These are phyloP conservation scores for Monosporozyma aerobia DNA, from an alignment of 805 yeast genomes.

Conservation along the genomic window DNA sequence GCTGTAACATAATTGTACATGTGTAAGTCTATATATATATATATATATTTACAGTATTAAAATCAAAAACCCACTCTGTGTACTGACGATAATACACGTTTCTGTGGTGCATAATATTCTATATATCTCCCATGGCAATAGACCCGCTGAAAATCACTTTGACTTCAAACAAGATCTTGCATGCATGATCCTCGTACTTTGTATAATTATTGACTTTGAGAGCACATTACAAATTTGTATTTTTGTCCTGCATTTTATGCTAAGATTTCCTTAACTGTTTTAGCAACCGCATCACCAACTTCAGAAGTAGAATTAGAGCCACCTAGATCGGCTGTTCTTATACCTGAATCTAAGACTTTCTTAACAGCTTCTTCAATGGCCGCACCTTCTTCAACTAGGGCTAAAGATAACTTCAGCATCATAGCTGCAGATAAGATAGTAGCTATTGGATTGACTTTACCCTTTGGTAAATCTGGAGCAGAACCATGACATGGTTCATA, in stretches of 20 bases:
- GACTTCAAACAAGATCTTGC: too few species aligned
- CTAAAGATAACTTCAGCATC: conserved; percentile 90
- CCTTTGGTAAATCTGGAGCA: conserved; percentile 85
- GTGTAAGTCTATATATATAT: neutral
- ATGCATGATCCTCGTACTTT: neutral
- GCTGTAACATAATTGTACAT: conserved; percentile 32
- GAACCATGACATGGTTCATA: conserved; percentile 99
- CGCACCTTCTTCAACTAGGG: conserved; percentile 73
- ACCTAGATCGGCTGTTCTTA: conserved; percentile 83
- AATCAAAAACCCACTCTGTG: too few species aligned
- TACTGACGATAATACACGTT: too few species aligned
- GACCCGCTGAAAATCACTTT: too few species aligned
- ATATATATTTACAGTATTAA: too few species aligned
- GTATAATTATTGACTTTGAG: neutral
- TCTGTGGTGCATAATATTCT: too few species aligned
- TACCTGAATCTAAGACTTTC: conserved; percentile 67
- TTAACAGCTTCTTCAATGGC: conserved; percentile 85
- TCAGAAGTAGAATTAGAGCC: conserved; percentile 78
- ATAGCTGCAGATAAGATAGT: conserved; percentile 92
- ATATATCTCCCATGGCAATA: too few species aligned
- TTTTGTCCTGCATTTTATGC: conserved; percentile 6
- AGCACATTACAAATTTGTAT: neutral
- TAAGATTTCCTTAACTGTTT: conserved; percentile 53
- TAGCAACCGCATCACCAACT: conserved; percentile 90
- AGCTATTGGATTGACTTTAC: conserved; percentile 92